Evolutionary conservation across 2,329 filamentous ascomycete genomes (phyloP).

Genomic region (Xylariales sp.): DNA sequence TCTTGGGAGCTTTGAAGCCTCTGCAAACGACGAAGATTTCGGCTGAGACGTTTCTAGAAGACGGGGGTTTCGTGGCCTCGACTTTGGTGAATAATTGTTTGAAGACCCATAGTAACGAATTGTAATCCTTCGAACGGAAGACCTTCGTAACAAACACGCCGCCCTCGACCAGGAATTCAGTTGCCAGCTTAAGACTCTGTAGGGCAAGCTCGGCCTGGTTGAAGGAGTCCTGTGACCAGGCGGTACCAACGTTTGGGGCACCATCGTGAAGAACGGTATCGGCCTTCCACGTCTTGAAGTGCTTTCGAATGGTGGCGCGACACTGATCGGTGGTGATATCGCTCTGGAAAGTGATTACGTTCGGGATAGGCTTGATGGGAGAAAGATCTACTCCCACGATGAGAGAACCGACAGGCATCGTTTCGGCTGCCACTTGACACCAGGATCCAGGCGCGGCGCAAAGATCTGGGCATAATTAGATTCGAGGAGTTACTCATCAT

Average conservation of each 20-base stretch:
- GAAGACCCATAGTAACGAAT: slow-evolving; percentile 92
- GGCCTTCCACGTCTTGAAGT: slow-evolving; percentile 94
- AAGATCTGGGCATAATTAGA: no score
- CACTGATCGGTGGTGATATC: slow-evolving; percentile 98
- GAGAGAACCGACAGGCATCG: slow-evolving; percentile 84
- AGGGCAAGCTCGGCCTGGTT: slow-evolving; percentile 91
- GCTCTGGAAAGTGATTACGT: slow-evolving; percentile 91
- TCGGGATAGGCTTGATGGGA: slow-evolving; percentile 92
- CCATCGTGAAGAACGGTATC: slow-evolving; percentile 96
- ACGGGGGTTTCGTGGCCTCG: slow-evolving; percentile 95
- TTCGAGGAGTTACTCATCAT: no score
- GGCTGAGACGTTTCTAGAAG: slow-evolving; percentile 90
- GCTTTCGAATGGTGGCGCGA: slow-evolving; percentile 78
- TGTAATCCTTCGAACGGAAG: slow-evolving; percentile 96
- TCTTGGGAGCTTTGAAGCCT: slow-evolving; percentile 92
- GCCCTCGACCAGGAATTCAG: slow-evolving; percentile 83
- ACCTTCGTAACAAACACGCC: slow-evolving; percentile 97
- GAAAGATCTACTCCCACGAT: slow-evolving; percentile 93
- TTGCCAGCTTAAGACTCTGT: slow-evolving; percentile 87
- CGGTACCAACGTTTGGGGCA: slow-evolving; percentile 94
- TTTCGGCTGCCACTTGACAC: slow-evolving; percentile 94
- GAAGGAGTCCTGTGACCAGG: slow-evolving; percentile 98
- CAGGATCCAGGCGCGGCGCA: slow-evolving; percentile 97
- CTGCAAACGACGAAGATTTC: slow-evolving; percentile 98
- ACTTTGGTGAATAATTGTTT: slow-evolving; percentile 94